Evolutionary conservation across 805 yeast species (phyloP), one percentile per base, ranked within the genome.

Genomic region (baker's yeast (Saccharomyces cerevisiae)): DNA sequence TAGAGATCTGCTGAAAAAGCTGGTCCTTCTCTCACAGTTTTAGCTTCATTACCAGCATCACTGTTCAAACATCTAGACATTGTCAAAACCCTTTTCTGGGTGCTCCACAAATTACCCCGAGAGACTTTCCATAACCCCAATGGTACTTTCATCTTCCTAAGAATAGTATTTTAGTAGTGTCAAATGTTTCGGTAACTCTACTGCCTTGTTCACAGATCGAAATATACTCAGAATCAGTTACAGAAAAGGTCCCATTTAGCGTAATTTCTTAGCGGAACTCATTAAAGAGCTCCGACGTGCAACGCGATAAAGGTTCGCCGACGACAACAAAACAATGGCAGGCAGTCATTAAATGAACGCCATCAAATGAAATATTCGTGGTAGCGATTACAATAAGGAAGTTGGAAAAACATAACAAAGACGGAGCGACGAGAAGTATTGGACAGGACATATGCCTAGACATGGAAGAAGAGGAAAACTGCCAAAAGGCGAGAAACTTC

Each of bases 1-100:
- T 79, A 79, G 28, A 83, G 68, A 14, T 56, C 57, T 9, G 60
- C 31, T 21, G 66, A 46, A 22, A 55, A 31, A 24, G 51, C 47
- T 14, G 26, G 27, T 21, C 27, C 36, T 24, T 41, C 43, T 1
- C 22, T 14, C 8, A 24, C 4, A 9, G 43, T 21, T 17, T 22
- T 6, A 36, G 1, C 43, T 17, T 11, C 43, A 17, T 13, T 13
- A 17, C 24, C 17, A 8, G 43, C 43, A n/a, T 21, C 13, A 9
- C 5, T 36, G 2, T 17, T 17, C 11, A 36, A 9, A 4, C 24
- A 1, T 36, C 24, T 36, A 17, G 43, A n/a, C 24, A 36, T 36
- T 36, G 43, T 1, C 13, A 36, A 17, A 6, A 8, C 43, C 43
- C 24, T 36, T 36, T 21, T 36, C 43, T 36, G 43, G 13, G 43